Conservation (phyloP, 78 protist genomes). For the Creolimax fragrantissima region DNA sequence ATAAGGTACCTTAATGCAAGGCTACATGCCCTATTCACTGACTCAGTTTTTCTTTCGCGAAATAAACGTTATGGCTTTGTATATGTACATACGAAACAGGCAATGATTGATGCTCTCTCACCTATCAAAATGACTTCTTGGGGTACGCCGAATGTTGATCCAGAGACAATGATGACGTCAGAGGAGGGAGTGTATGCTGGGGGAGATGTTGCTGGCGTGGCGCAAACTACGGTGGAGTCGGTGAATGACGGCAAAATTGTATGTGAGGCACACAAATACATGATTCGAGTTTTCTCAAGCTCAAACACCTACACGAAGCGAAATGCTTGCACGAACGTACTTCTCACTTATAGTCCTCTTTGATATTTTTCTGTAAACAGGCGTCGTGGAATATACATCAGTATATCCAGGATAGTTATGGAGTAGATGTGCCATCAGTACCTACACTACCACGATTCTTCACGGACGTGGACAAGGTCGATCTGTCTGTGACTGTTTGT, state of each 20-base stretch:
- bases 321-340: neutral
- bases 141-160: constrained; percentile 63
- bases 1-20: neutral
- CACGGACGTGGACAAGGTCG: constrained; percentile 83
- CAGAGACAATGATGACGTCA: constrained; percentile 39
- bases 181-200: constrained; percentile 73
- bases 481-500: constrained; percentile 57
- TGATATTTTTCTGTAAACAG: neutral
- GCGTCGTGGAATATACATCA: constrained; percentile 86
- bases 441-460: constrained; percentile 73
- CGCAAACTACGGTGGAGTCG: constrained; percentile 84
- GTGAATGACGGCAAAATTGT: constrained; percentile 81
- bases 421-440: constrained; percentile 37
- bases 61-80: neutral
- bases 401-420: constrained; percentile 61
- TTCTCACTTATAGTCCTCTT: neutral
- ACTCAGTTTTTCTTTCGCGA: neutral
- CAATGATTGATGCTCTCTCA: constrained; percentile 16
- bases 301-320: neutral
- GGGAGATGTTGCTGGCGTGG: constrained; percentile 75
- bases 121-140: constrained; percentile 51
- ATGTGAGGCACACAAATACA: neutral
- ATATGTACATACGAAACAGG: neutral
- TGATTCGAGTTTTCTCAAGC: neutral
- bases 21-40: too few species aligned